phyloP scores from a whole-genome alignment of 2,329 filamentous ascomycete species.

The Didymella pinodella region DNA sequence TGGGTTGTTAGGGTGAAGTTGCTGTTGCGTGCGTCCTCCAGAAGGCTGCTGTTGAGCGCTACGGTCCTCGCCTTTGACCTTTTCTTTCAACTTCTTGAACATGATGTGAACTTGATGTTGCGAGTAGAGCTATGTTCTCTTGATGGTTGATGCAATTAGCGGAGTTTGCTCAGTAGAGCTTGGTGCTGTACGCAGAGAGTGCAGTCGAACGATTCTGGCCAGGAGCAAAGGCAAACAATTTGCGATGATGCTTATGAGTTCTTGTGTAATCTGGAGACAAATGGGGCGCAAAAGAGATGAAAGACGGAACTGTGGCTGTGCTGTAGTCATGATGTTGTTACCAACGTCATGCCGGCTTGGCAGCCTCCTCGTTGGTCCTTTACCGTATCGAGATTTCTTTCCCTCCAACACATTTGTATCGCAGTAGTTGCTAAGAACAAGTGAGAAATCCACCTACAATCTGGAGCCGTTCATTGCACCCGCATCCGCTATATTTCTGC shows the following conservation, averaged over 20 bases:
- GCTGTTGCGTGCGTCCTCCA: conserved; percentile 29
- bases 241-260: background rate
- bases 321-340: background rate
- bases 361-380: background rate
- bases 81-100: conserved; percentile 49
- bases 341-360: conserved; percentile 19
- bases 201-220: background rate
- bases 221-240: background rate
- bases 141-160: background rate
- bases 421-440: background rate
- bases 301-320: conserved; percentile 12
- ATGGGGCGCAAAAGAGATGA: conserved; percentile 1
- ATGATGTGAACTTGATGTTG: conserved; percentile 25
- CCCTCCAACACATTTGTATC: background rate
- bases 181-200: background rate
- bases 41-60: conserved; percentile 12
- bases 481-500: conserved; percentile 9
- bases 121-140: background rate
- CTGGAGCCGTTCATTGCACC: background rate
- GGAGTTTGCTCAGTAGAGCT: background rate
- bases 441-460: background rate
- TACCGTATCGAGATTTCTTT: background rate
- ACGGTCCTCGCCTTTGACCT: conserved; percentile 42
- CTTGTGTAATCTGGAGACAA: background rate
- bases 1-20: conserved; percentile 38